phyloP scores from a whole-genome alignment of 2,329 filamentous ascomycete genomes.

The Fusarium foetens region DNA sequence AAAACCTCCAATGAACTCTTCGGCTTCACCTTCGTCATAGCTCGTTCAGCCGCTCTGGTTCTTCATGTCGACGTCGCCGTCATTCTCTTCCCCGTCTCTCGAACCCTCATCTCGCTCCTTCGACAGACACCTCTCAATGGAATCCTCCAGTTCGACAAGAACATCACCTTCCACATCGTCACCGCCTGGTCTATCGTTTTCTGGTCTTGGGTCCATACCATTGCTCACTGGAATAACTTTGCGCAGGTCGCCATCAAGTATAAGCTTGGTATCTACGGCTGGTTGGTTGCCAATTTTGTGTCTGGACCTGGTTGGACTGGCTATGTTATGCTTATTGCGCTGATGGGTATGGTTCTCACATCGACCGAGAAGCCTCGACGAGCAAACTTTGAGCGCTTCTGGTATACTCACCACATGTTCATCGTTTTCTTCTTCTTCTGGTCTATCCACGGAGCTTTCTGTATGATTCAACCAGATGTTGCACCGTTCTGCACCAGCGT shows the following conservation, averaged over 20 bases:
- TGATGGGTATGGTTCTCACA: constrained; percentile 82
- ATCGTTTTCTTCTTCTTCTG: constrained; percentile 91
- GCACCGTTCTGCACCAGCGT: constrained; percentile 80
- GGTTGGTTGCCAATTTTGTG: constrained; percentile 78
- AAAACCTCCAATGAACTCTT: constrained; percentile 73
- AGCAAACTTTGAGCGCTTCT: constrained; percentile 89
- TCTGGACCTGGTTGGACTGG: constrained; percentile 88
- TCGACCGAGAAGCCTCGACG: constrained; percentile 81
- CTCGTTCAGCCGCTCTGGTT: constrained; percentile 77
- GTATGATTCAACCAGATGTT: constrained; percentile 88
- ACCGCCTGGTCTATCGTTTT: constrained; percentile 90
- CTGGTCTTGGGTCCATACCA: constrained; percentile 86
- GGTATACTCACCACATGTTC: constrained; percentile 91
- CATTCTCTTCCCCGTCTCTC: constrained; percentile 83
- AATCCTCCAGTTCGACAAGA: constrained; percentile 89
- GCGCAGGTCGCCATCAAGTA: constrained; percentile 79
- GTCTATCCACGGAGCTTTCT: constrained; percentile 89
- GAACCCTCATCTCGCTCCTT: constrained; percentile 83
- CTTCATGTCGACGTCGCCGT: constrained; percentile 85
- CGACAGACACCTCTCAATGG: constrained; percentile 85
- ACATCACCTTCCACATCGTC: constrained; percentile 87
- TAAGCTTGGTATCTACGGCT: constrained; percentile 81
- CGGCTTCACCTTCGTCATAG: constrained; percentile 80
- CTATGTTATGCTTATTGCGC: constrained; percentile 81
- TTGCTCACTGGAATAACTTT: constrained; percentile 90